Base-by-base conservation (phyloP, 2,329 filamentous ascomycete genomes). In the Ophiostoma quercus region DNA sequence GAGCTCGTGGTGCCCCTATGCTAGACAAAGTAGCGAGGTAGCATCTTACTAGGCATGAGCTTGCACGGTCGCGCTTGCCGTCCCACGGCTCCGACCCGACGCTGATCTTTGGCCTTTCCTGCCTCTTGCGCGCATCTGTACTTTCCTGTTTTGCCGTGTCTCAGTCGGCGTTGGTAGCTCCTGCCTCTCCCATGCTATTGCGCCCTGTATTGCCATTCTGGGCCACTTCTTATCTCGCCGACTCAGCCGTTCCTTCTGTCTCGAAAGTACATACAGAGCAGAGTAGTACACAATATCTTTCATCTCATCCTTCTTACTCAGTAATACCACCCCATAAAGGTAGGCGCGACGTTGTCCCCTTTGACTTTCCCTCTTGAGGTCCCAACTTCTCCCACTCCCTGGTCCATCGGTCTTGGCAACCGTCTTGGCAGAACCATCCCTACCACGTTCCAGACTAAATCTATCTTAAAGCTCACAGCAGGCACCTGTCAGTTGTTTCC, bases 401-500 rank as follows among this genome's bases (percentile, higher is more conserved):
- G 39, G 51, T n/a, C n/a, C 25, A 11, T 57, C 51, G 7, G 51
- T 57, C 51, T 57, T 57, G 51, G 51, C 51, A 57, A 25, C 57
- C 25, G 57, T 32, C 57, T 62, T 62, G 25, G 57, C 25, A 32
- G 12, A 32, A 25, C 11, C 22, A 57, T 60, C 14, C 57, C 25
- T 62, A 32, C 25, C 25, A 62, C 57, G 57, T 62, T 62, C 51
- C 57, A 32, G 57, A 62, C 57, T 32, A 62, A 29, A 12, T 16
- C 25, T 62, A 32, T 57, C 22, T 11, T 32, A 57, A n/a, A 25
- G n/a, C 22, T 57, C 25, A 29, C 25, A 29, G 25, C 2, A 29
- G 51, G 3, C 9, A 25, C 51, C 51, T 57, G 51, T 7, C 12
- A 32, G 25, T 32, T 29, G 51, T 57, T 25, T 12, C n/a, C 51